These are phyloP conservation scores for Prunus armeniaca DNA, from an alignment of 306 rosid species.

Conservation along the genomic window DNA sequence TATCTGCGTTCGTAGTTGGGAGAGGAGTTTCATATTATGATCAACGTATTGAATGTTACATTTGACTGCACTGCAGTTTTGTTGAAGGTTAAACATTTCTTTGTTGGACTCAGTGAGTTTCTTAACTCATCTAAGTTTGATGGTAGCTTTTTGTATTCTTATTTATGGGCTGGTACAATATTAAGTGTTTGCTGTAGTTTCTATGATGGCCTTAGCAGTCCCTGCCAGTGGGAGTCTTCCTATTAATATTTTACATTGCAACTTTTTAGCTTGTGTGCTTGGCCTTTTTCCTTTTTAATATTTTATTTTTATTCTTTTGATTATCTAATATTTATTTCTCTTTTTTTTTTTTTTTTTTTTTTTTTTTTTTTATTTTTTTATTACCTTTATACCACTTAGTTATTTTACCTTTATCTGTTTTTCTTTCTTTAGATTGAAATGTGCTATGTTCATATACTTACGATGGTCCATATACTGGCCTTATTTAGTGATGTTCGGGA, in stretches of 20 bases:
- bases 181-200: constrained; percentile 19
- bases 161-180: constrained; percentile 15
- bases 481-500: constrained; percentile 50
- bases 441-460: constrained; percentile 29
- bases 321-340: background rate
- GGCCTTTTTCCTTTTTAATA: background rate
- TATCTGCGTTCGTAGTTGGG: constrained; percentile 16
- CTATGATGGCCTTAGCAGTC: constrained; percentile 8
- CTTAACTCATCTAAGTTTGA: constrained; percentile 26
- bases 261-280: constrained; percentile 13
- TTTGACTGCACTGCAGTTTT: constrained; percentile 33
- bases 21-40: constrained; percentile 21
- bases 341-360: too few species aligned
- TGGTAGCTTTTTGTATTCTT: constrained; percentile 33
- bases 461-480: constrained; percentile 33
- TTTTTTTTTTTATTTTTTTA: too few species aligned
- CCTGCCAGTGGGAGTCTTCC: constrained; percentile 7
- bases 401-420: background rate
- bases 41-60: constrained; percentile 33
- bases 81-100: constrained; percentile 44
- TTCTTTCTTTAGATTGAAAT: background rate
- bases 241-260: background rate
- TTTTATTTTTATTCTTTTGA: background rate
- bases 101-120: constrained; percentile 38
- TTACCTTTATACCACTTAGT: too few species aligned